Percentiles rank a stretch among this genome's conserved stretches.
Conservation (phyloP, 768 basidiomycete species). For the Rhodotorula diobovata region DNA sequence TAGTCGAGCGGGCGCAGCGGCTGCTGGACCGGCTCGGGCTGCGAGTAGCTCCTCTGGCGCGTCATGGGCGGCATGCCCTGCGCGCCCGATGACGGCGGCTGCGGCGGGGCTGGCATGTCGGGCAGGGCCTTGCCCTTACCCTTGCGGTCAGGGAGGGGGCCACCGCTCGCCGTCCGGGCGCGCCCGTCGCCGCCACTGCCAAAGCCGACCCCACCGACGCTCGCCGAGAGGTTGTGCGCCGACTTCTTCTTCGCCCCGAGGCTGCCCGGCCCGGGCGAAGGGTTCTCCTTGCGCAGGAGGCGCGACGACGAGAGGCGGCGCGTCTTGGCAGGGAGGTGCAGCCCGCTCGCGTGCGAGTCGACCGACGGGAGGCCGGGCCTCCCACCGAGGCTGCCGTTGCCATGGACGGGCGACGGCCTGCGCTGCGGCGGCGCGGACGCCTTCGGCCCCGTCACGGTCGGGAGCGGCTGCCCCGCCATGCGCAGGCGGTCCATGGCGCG, state of each 20-base stretch:
- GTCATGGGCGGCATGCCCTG: slow-evolving; percentile 13
- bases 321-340: background rate
- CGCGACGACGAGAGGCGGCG: background rate
- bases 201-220: slow-evolving; percentile 12
- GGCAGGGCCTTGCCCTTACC: slow-evolving; percentile 13
- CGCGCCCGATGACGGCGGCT: background rate
- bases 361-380: background rate
- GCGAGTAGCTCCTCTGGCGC: slow-evolving; percentile 32
- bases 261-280: background rate
- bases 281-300: slow-evolving; percentile 7
- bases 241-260: background rate
- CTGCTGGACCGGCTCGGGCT: slow-evolving; percentile 10
- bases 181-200: background rate
- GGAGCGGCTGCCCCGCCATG: slow-evolving; percentile 16
- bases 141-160: slow-evolving; percentile 14
- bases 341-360: background rate
- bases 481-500: slow-evolving; percentile 76
- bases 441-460: background rate
- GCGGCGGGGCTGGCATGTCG: no score
- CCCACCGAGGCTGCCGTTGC: background rate
- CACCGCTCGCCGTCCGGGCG: background rate
- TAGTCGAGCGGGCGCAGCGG: slow-evolving; percentile 11
- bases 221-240: background rate
- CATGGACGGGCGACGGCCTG: background rate
- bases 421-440: background rate